Percentiles rank a stretch among this genome's conserved stretches.
phyloP scores from a whole-genome alignment of 1,284 basidiomycete genomes.

The Porogramme epimiltina region DNA sequence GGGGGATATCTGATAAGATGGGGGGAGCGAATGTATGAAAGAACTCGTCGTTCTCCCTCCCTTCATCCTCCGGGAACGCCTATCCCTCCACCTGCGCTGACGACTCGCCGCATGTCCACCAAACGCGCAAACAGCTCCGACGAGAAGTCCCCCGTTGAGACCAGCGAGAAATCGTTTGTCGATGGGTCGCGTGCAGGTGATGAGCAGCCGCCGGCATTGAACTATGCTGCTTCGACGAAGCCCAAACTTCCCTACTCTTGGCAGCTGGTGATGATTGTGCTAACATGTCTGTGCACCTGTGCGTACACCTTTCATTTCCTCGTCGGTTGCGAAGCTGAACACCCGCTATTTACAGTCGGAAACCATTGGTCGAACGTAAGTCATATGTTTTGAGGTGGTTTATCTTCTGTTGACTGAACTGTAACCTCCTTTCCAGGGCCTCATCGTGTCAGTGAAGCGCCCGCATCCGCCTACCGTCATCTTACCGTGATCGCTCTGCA shows the following conservation, averaged over 20 bases:
- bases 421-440: constrained; percentile 33
- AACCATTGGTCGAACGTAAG: constrained; percentile 49
- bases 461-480: background rate
- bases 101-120: constrained; percentile 12
- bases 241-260: constrained; percentile 29
- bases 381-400: constrained; percentile 6
- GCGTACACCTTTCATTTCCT: constrained; percentile 9
- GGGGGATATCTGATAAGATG: constrained; percentile 37
- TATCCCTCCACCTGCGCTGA: background rate
- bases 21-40: background rate
- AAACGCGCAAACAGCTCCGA: constrained; percentile 10
- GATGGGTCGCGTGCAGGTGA: constrained; percentile 14
- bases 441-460: constrained; percentile 37
- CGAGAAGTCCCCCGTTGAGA: constrained; percentile 24
- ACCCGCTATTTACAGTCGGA: constrained; percentile 34
- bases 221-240: constrained; percentile 12
- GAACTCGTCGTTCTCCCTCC: constrained; percentile 13
- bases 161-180: constrained; percentile 28
- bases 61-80: background rate
- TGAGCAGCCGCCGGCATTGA: constrained; percentile 11
- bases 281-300: constrained; percentile 37
- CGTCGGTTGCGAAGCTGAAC: background rate
- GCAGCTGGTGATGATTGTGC: constrained; percentile 32
- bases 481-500: constrained; percentile 11
- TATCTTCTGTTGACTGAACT: background rate